Conservation (phyloP, 1,284 basidiomycete species). For the Malassezia brasiliensis region DNA sequence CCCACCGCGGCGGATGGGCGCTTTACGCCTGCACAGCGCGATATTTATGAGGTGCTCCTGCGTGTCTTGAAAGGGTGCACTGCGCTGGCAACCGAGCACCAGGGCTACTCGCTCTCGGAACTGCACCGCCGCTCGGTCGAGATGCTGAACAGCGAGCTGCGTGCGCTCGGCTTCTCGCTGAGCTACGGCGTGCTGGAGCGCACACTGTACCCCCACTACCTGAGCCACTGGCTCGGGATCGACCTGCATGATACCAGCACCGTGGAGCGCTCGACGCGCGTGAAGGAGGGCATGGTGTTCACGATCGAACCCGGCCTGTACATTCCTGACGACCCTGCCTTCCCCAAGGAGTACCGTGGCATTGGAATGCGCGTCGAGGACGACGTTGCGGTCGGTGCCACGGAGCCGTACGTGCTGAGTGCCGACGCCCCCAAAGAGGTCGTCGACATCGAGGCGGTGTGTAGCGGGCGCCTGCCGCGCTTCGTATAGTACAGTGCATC, state of each 20-base stretch:
- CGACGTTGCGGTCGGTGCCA: conserved; percentile 35
- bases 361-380: conserved; percentile 46
- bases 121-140: conserved; percentile 69
- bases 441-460: conserved; percentile 41
- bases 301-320: conserved; percentile 46
- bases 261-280: conserved; percentile 27
- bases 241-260: conserved; percentile 49
- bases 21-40: conserved; percentile 71
- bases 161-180: conserved; percentile 66
- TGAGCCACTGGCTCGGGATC: conserved; percentile 75
- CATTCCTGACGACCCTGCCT: conserved; percentile 33
- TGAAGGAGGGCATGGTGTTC: conserved; percentile 35
- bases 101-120: conserved; percentile 59
- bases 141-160: conserved; percentile 64
- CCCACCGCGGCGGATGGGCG: conserved; percentile 54
- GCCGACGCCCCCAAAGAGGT: conserved; percentile 40
- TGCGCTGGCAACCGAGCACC: conserved; percentile 51
- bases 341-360: conserved; percentile 37
- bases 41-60: conserved; percentile 78
- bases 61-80: conserved; percentile 64
- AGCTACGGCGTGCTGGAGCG: conserved; percentile 59
- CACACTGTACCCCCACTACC: conserved; percentile 71
- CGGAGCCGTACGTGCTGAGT: conserved; percentile 29
- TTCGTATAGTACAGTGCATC: background rate
- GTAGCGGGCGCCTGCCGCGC: conserved; percentile 11